These are phyloP conservation scores for Viridothelium virens DNA, from an alignment of 495 filamentous ascomycete genomes.

Conservation along the genomic window DNA sequence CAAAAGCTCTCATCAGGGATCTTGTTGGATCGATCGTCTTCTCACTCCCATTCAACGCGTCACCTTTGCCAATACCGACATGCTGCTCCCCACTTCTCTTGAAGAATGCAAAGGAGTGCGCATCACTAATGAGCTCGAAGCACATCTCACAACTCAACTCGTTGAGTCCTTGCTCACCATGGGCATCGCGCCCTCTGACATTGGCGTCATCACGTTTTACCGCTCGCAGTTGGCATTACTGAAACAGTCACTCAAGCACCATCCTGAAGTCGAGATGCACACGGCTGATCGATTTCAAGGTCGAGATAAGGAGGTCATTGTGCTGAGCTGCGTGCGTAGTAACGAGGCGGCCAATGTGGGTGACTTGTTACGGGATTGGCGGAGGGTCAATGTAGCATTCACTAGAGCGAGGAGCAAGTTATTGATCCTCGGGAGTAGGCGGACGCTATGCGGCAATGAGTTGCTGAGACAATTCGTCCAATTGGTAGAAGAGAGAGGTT, in stretches of 20 bases:
- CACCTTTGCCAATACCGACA: conserved; percentile 82
- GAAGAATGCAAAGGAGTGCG: conserved; percentile 68
- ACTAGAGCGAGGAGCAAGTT: conserved; percentile 87
- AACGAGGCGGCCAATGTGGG: conserved; percentile 75
- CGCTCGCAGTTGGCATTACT: conserved; percentile 74
- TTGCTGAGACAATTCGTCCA: conserved; percentile 66
- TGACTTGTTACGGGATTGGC: conserved; percentile 84
- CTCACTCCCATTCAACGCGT: conserved; percentile 62
- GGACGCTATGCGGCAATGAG: conserved; percentile 66
- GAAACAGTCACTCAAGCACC: conserved; percentile 30
- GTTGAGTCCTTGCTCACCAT: conserved; percentile 66
- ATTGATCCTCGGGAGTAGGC: conserved; percentile 71
- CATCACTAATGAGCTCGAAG: conserved; percentile 78
- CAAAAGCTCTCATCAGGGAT: conserved; percentile 35
- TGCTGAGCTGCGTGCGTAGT: conserved; percentile 77
- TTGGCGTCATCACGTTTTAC: conserved; percentile 98
- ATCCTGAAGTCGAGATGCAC: conserved; percentile 71
- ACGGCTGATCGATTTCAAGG: conserved; percentile 96
- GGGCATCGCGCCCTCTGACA: conserved; percentile 65
- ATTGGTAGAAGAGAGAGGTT: conserved; percentile 62
- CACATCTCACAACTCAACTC: conserved; percentile 63
- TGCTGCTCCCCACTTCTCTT: conserved; percentile 51
- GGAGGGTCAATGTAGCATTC: conserved; percentile 90
- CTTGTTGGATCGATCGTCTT: conserved; percentile 79
- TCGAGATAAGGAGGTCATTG: conserved; percentile 83